Evolutionary conservation across 2,329 filamentous ascomycete species (phyloP), one percentile per base, ranked within the genome.

Genomic region (Trichoderma lentiforme): DNA sequence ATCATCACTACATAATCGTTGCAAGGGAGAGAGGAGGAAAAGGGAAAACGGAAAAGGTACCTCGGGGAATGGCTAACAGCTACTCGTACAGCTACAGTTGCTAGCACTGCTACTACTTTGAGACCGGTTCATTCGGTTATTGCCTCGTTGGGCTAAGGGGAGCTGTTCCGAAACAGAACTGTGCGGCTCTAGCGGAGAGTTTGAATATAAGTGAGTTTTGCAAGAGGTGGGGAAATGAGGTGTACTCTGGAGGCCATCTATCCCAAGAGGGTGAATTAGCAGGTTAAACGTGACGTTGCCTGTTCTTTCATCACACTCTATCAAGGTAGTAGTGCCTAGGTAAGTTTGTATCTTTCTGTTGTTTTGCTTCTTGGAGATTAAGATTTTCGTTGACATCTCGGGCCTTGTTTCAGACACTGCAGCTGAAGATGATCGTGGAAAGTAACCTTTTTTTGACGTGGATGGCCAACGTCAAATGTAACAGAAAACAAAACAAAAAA

Each of bases 131-230:
- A 58, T 34, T 61, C 24, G 34, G 36, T 34, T 70, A 70, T 62
- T 70, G 14, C 66, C 28, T 21, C 15, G 66, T 62, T 70, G 24
- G 57, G 66, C 30, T 70, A 53, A 70, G 39, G 28, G 24, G 32
- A 11, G 18, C 12, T 34, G 14, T 24, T 67, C 56, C 26, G 51
- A 67, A 67, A 68, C 65, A 56, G 36, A 68, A 36, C 65, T 47
- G 26, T 61, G 39, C 66, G 66, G 66, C 66, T 70, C 66, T 70
- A 62, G 57, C 57, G 57, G 66, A 68, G 36, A 39, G 28, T 56
- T 56, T 32, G 18, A 21, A 28, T 12, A 24, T 9, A 32, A 32
- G 24, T 26, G 58, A 62, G 60, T 62, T 43, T 62, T 62, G 60
- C 34, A 21, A 28, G 2, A 28, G 51, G 64, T 67, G 64, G 51